phyloP scores from a whole-genome alignment of 2,329 filamentous ascomycete species.

The Penicillium sp. region DNA sequence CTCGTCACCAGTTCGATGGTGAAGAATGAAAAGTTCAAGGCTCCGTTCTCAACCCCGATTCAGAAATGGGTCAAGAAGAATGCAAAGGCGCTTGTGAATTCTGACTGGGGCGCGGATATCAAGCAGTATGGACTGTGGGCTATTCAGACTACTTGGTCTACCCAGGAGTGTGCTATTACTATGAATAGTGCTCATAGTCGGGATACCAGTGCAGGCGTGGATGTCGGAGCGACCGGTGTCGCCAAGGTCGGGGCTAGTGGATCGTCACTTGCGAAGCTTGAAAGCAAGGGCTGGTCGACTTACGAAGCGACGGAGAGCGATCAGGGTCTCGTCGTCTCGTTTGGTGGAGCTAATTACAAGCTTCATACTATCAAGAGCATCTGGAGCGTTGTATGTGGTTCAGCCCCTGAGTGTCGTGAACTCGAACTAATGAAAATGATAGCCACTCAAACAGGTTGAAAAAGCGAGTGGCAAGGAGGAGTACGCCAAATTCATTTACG shows the following conservation, averaged over 20 bases:
- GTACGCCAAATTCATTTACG: not conserved
- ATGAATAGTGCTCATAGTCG: slow-evolving; percentile 8
- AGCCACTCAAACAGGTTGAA: not conserved
- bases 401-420: too few species aligned
- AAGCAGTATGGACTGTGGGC: slow-evolving; percentile 7
- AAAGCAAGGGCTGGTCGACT: slow-evolving; percentile 7
- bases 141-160: slow-evolving; percentile 9
- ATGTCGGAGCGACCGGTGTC: slow-evolving; percentile 10
- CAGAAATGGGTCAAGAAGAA: slow-evolving; percentile 7
- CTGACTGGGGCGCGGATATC: slow-evolving; percentile 1
- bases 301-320: slow-evolving; percentile 4
- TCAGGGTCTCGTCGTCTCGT: not conserved
- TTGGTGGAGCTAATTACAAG: not conserved
- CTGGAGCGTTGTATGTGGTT: not conserved
- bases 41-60: not conserved
- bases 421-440: not conserved
- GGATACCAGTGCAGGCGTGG: slow-evolving; percentile 8
- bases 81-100: slow-evolving; percentile 4
- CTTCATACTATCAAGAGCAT: not conserved
- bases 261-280: slow-evolving; percentile 3
- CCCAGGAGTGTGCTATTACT: slow-evolving; percentile 6
- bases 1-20: slow-evolving; percentile 1
- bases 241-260: slow-evolving; percentile 7
- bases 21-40: slow-evolving; percentile 1
- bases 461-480: not conserved